These are phyloP conservation scores for Aphanomyces euteiches DNA, from an alignment of 352 stramenopile species.

Conservation along the genomic window DNA sequence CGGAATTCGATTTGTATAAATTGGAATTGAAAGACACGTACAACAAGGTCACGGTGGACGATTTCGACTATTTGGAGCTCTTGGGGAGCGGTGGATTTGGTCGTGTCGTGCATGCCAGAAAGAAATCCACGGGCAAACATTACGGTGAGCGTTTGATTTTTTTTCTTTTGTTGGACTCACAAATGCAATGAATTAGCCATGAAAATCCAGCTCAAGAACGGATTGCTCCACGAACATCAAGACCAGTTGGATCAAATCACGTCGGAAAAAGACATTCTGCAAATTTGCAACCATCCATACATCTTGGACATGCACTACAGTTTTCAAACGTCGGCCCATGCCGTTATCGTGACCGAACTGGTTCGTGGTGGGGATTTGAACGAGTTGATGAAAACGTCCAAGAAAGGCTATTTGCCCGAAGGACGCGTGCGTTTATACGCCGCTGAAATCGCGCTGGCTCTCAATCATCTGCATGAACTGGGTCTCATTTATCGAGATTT, in stretches of 20 bases:
- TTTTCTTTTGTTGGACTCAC: too few species aligned
- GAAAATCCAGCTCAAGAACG: conserved; percentile 90
- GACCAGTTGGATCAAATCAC: conserved; percentile 82
- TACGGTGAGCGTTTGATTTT: conserved; percentile 48
- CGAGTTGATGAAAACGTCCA: conserved; percentile 62
- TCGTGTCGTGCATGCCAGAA: conserved; percentile 84
- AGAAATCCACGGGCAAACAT: conserved; percentile 87
- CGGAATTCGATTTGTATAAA: conserved; percentile 68
- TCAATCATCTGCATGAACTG: conserved; percentile 87
- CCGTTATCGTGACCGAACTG: conserved; percentile 86
- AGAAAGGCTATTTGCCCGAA: conserved; percentile 70
- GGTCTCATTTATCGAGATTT: conserved; percentile 85
- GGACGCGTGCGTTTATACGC: conserved; percentile 75
- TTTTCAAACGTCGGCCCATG: conserved; percentile 80
- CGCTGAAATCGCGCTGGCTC: conserved; percentile 78
- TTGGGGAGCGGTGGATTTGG: conserved; percentile 89
- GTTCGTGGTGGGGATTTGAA: conserved; percentile 75
- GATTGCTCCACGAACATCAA: conserved; percentile 81
- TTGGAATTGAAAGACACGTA: conserved; percentile 82
- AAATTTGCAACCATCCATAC: conserved; percentile 85
- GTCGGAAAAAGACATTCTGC: conserved; percentile 85
- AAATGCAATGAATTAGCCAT: conserved; percentile 52
- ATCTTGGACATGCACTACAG: conserved; percentile 89
- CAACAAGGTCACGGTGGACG: conserved; percentile 80
- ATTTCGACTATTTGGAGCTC: conserved; percentile 81